These are phyloP conservation scores for Aspergillus nidulans DNA, from an alignment of 495 filamentous ascomycete species.

Conservation along the genomic window DNA sequence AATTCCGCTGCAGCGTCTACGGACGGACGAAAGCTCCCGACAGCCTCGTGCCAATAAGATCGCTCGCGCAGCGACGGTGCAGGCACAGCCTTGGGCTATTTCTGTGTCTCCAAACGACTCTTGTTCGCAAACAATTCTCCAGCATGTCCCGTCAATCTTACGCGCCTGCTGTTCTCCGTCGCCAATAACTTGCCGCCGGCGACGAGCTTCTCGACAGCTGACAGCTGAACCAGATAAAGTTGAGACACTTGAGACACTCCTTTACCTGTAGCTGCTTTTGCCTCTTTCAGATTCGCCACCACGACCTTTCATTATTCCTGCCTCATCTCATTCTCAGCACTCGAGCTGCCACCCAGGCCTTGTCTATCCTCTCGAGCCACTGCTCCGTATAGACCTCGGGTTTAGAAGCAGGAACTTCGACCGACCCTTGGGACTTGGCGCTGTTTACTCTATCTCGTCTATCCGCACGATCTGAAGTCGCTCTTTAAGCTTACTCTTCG, in stretches of 20 bases:
- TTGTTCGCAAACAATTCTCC: conserved; percentile 8
- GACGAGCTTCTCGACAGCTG: conserved; percentile 19
- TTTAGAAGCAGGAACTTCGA: conserved; percentile 22
- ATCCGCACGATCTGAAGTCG: background rate
- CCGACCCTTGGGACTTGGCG: background rate
- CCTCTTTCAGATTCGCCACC: background rate
- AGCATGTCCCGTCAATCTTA: conserved; percentile 29
- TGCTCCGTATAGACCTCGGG: background rate
- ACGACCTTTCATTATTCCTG: background rate
- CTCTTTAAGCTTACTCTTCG: background rate
- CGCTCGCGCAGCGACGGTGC: conserved; percentile 17
- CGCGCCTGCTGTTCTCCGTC: conserved; percentile 21
- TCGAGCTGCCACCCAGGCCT: background rate
- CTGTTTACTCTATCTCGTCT: conserved; percentile 1
- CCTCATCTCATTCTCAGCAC: background rate
- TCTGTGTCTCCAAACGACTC: conserved; percentile 1
- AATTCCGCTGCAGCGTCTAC: conserved; percentile 2
- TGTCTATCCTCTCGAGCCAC: background rate
- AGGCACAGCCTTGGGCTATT: conserved; percentile 16
- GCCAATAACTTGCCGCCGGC: conserved; percentile 27
- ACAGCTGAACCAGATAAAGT: conserved; percentile 1
- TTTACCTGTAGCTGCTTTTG: background rate
- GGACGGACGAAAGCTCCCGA: background rate
- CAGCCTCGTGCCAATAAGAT: conserved; percentile 6
- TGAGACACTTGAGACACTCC: background rate